Conservation (phyloP, 306 rosid species). For the Trifolium fragiferum region DNA sequence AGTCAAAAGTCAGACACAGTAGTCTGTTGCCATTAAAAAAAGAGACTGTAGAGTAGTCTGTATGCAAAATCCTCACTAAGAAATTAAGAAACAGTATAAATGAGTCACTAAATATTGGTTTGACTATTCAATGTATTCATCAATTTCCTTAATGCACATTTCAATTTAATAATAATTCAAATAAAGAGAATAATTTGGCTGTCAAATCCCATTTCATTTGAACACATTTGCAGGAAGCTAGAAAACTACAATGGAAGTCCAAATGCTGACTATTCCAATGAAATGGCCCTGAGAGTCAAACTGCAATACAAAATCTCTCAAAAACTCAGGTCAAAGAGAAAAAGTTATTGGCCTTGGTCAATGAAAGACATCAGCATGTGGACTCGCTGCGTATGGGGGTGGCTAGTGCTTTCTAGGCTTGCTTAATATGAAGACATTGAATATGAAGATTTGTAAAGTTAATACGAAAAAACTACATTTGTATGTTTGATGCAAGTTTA, state of each 20-base stretch:
- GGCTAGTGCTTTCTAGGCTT: too few species aligned
- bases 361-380: neutral
- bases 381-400: neutral
- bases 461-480: neutral
- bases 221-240: conserved; percentile 7
- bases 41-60: neutral
- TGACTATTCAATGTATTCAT: neutral
- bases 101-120: conserved; percentile 23
- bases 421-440: too few species aligned
- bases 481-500: neutral
- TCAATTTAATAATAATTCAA: conserved; percentile 12
- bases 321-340: neutral
- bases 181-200: neutral
- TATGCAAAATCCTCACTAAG: conserved; percentile 34
- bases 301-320: neutral
- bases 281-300: neutral
- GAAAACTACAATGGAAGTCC: neutral
- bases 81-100: conserved; percentile 27
- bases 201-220: conserved; percentile 24
- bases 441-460: neutral
- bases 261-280: neutral
- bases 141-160: conserved; percentile 5
- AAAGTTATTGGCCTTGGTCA: neutral
- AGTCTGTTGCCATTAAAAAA: neutral
- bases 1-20: conserved; percentile 42